Base-by-base conservation (phyloP, 352 stramenopile genomes). In the Pythium guiyangense region DNA sequence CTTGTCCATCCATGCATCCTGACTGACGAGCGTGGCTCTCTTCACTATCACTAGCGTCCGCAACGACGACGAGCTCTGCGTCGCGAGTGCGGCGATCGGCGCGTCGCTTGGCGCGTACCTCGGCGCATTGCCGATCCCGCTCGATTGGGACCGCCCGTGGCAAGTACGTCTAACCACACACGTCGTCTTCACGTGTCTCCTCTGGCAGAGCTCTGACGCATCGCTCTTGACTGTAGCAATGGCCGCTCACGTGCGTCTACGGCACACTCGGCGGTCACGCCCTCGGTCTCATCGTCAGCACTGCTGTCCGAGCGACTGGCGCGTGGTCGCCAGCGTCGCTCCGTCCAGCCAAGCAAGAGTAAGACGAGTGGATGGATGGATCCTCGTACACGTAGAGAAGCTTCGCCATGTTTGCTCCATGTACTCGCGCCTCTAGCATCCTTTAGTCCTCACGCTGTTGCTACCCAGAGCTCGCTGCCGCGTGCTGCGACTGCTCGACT, bases 71-170 rank as follows among this genome's bases (percentile, higher is more conserved):
- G 81, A 93, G 27, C 40, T 76, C 22, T 76, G 77, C 35, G 47
- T 90, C 25, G 66, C 80, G 22, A 77, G 68, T 44, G 78, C 82
- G 14, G 69, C 64, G 4, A 72, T 92, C 34, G 82, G 82, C 29
- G 71, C 78, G 14, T 70, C 73, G 17, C 45, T 93, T 5, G 86
- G 86, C 44, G 71, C 74, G 0, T 95, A 92, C 52, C 18, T 90
- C 25, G 86, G 86, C 25, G 83, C 84, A 25, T 52, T 95, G 11
- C 79, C 85, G 43, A 90, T 95, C 63, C 86, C 86, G 2, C 58
- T 95, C 8, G 86, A 95, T 52, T 95, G 86, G 86, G 86, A 95
- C 71, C 84, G 84, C 31, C 86, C 86, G 34, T 95, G 84, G 86
- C 86, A 95, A 78, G 80, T 90, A 69, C 47, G 63, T n/a, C 1